Evolutionary conservation across 345 rosid species (phyloP), one percentile per base, ranked within the genome.

Genomic region (Iberis pinnata): DNA sequence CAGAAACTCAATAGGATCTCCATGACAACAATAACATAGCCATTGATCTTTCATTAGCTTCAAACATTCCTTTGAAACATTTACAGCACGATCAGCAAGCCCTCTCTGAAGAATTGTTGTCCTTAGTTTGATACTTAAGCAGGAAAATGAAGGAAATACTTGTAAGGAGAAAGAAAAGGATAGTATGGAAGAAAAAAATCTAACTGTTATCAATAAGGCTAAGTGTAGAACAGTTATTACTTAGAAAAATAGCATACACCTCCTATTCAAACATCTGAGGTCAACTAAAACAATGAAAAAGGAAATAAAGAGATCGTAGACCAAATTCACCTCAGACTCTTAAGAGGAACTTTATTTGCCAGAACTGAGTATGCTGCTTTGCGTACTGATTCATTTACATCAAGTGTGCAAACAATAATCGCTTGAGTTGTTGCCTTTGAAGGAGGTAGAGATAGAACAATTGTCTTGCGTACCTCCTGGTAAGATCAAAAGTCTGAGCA

Each of bases 321-420:
- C 49, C 15, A 36, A 61, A 11, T 24, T 52, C 63, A 92, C 98
- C 98, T 92, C 58, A 88, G 81, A 74, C 85, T 92, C 64, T 88
- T 88, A 62, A 92, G 97, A 69, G 98, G 97, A 61, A 92, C 87
- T 67, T 92, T 92, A 50, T 75, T 85, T 19, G 90, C 90, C 36
- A 85, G 75, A 53, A 88, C 85, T 40, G 75, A 78, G 66, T 81
- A 92, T 27, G 95, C 82, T 32, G 86, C 87, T 76, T 80, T 92
- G 43, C 94, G 93, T 11, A 88, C 94, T 7, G 81, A 75, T 62
- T 88, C 95, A 14, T 78, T 83, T 53, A 77, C 83, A 70, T 92
- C 98, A 63, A 83, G 64, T 18, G 93, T 92, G 79, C 84, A 75
- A 60, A 82, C 89, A 56, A 88, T 68, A 42, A 88, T 80, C 31